phyloP scores from a whole-genome alignment of 169 alveolate genomes.

The Cryptosporidium baileyi region DNA sequence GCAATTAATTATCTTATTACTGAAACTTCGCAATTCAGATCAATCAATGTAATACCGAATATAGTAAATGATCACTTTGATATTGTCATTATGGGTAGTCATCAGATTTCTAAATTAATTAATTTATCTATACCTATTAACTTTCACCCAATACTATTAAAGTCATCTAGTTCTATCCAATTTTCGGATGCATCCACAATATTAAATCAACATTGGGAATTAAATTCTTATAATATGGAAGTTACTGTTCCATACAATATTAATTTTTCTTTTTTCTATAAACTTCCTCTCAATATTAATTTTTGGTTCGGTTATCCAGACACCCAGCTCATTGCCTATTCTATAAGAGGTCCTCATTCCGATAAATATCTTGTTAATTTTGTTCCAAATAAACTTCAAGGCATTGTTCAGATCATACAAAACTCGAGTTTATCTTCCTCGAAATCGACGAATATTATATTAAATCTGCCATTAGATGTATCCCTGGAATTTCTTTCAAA shows the following conservation, averaged over 20 bases:
- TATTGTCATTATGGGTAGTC: too few species aligned
- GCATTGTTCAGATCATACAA: background rate
- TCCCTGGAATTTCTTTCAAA: slow-evolving; percentile 5
- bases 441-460: background rate
- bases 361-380: slow-evolving; percentile 2
- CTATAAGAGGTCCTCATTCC: background rate
- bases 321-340: background rate
- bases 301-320: slow-evolving; percentile 56
- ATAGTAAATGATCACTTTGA: too few species aligned
- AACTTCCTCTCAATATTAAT: background rate
- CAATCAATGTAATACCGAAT: too few species aligned
- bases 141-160: slow-evolving; percentile 22
- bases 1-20: background rate
- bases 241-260: background rate
- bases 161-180: background rate
- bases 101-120: too few species aligned
- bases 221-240: background rate
- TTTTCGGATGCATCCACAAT: background rate
- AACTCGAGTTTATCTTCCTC: background rate
- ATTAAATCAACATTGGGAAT: background rate
- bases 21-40: too few species aligned
- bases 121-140: background rate
- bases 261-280: background rate
- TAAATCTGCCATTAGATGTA: background rate
- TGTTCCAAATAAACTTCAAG: slow-evolving; percentile 1